A percentile compares a stretch with the other conserved stretches of the same genome.
Conservation (phyloP, 2,329 filamentous ascomycete species). For the Waltergamsia citrina region DNA sequence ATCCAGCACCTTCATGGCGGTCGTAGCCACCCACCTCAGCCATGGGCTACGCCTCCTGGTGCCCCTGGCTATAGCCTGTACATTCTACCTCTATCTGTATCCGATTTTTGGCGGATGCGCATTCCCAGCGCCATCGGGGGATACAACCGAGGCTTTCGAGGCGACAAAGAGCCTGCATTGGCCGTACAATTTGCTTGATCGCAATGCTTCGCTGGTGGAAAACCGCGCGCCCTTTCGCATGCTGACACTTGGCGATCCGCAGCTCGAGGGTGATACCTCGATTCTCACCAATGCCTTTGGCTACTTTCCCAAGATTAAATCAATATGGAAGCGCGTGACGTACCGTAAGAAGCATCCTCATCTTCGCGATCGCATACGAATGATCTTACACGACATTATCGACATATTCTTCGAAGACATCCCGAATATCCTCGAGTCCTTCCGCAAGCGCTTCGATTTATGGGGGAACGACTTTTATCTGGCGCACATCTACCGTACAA, state of each 20-base stretch:
- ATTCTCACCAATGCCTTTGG: constrained; percentile 52
- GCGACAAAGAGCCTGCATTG: constrained; percentile 30
- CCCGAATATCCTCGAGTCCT: constrained; percentile 53
- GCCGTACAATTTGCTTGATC: too few species aligned
- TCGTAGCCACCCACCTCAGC: constrained; percentile 43
- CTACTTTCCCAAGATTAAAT: constrained; percentile 42
- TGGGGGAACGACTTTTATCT: constrained; percentile 93
- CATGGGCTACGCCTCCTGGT: constrained; percentile 41
- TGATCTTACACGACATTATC: constrained; percentile 46
- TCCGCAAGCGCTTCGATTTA: constrained; percentile 76
- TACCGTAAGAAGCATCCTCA: constrained; percentile 34
- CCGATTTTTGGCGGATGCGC: constrained; percentile 71
- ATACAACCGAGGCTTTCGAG: constrained; percentile 21
- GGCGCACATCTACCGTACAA: constrained; percentile 78
- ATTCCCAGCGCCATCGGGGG: constrained; percentile 53
- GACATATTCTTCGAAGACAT: constrained; percentile 60
- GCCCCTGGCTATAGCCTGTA: constrained; percentile 60
- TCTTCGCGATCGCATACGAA: constrained; percentile 41
- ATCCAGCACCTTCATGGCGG: constrained; percentile 44
- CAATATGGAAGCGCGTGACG: constrained; percentile 34
- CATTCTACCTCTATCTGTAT: constrained; percentile 79
- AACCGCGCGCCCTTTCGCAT: constrained; percentile 68
- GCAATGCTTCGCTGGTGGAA: constrained; percentile 7
- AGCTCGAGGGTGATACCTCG: constrained; percentile 85
- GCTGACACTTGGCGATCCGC: constrained; percentile 81